Percentiles rank a stretch among this genome's conserved stretches.
Evolutionary conservation across 306 rosid genomes (phyloP).

Genomic region (Hylodesmum podocarpum): DNA sequence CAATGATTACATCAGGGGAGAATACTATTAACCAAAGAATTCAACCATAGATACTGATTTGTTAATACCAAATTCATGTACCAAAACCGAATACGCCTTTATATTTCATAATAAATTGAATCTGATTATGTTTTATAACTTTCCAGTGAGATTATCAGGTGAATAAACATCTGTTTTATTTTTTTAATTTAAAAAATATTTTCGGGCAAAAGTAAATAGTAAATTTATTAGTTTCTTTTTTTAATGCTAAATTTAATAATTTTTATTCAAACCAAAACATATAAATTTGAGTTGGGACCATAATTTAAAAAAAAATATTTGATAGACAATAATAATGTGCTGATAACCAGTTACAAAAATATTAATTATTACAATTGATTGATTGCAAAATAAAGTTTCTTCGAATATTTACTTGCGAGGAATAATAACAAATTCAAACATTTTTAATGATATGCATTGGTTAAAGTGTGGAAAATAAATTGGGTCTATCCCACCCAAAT

Average conservation of each 20-base stretch:
- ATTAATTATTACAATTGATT: too few species aligned
- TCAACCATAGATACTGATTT: not conserved
- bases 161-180: not conserved
- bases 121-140: not conserved
- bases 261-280: not conserved
- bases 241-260: not conserved
- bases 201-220: not conserved
- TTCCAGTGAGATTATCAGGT: not conserved
- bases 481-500: too few species aligned
- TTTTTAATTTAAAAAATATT: not conserved
- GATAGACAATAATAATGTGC: too few species aligned
- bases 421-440: too few species aligned
- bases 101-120: not conserved
- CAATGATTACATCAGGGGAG: conserved; percentile 69
- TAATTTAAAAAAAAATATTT: not conserved
- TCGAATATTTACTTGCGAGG: too few species aligned
- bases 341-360: too few species aligned
- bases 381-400: too few species aligned
- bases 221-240: too few species aligned
- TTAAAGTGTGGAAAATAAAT: too few species aligned
- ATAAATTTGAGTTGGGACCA: not conserved
- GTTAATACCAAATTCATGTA: not conserved
- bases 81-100: not conserved
- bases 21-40: conserved; percentile 48
- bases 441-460: too few species aligned